Evolutionary conservation across 495 filamentous ascomycete species (phyloP).

Genomic region (Trichoderma orchidacearum): DNA sequence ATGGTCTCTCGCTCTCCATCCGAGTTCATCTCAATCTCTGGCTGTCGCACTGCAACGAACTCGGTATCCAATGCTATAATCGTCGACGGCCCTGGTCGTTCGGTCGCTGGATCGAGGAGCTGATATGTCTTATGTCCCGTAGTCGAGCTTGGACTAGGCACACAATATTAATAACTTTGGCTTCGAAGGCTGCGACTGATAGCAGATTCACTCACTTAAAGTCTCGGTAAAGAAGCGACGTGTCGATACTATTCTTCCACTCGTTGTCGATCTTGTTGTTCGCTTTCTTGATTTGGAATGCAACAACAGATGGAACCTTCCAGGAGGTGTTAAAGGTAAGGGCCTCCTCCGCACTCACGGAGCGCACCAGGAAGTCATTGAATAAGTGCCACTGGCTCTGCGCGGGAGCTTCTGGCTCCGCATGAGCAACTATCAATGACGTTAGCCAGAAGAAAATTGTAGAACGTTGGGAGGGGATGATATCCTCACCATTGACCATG

Average conservation of each 20-base stretch:
- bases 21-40: conserved; percentile 85
- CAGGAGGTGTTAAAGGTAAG: conserved; percentile 75
- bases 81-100: conserved; percentile 54
- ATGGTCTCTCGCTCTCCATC: conserved; percentile 80
- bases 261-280: conserved; percentile 66
- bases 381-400: conserved; percentile 80
- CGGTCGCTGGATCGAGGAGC: conserved; percentile 45
- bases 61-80: conserved; percentile 89
- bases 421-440: conserved; percentile 47
- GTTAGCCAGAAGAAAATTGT: neutral
- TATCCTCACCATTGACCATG: conserved; percentile 60
- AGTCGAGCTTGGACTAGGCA: conserved; percentile 13
- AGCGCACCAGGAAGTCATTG: conserved; percentile 88
- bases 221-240: conserved; percentile 67
- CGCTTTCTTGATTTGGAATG: conserved; percentile 66
- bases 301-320: conserved; percentile 79
- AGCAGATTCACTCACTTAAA: conserved; percentile 36
- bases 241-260: conserved; percentile 78
- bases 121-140: conserved; percentile 34
- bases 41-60: conserved; percentile 80
- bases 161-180: neutral
- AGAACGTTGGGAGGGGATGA: neutral
- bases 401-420: conserved; percentile 34
- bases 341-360: conserved; percentile 66
- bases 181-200: neutral